Conservation (phyloP, 2,329 filamentous ascomycete genomes). For the Aureobasidium melanogenum region DNA sequence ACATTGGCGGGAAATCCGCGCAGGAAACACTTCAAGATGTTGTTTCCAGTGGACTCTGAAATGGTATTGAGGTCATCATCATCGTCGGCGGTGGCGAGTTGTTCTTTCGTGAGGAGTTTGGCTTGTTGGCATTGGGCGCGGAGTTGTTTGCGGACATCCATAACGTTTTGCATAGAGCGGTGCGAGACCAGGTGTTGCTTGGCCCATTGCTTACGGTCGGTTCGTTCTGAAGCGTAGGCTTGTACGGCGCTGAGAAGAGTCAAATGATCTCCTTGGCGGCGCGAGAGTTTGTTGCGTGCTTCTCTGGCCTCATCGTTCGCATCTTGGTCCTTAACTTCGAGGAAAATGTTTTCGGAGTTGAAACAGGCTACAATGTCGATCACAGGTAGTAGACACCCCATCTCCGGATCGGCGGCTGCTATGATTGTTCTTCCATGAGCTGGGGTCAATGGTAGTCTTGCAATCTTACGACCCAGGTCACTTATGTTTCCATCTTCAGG, state of each 20-base stretch:
- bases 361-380: slow-evolving; percentile 72
- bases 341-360: slow-evolving; percentile 56
- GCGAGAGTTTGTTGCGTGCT: slow-evolving; percentile 47
- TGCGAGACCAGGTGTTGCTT: slow-evolving; percentile 51
- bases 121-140: slow-evolving; percentile 44
- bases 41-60: slow-evolving; percentile 36
- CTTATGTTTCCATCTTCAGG: slow-evolving; percentile 63
- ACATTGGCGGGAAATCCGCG: slow-evolving; percentile 53
- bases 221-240: slow-evolving; percentile 48
- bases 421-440: slow-evolving; percentile 74
- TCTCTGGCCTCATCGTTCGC: slow-evolving; percentile 49
- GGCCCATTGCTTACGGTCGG: slow-evolving; percentile 53
- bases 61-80: slow-evolving; percentile 12
- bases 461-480: slow-evolving; percentile 63
- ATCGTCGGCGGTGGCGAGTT: slow-evolving; percentile 16
- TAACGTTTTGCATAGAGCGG: slow-evolving; percentile 56
- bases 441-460: slow-evolving; percentile 73
- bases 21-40: slow-evolving; percentile 50
- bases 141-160: slow-evolving; percentile 58
- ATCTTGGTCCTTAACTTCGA: slow-evolving; percentile 51
- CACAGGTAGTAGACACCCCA: slow-evolving; percentile 66
- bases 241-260: slow-evolving; percentile 53
- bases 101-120: slow-evolving; percentile 22
- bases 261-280: slow-evolving; percentile 55
- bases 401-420: slow-evolving; percentile 61